phyloP scores from a whole-genome alignment of 202 grass and related monocot genomes.

The Brachypodium distachyon region DNA sequence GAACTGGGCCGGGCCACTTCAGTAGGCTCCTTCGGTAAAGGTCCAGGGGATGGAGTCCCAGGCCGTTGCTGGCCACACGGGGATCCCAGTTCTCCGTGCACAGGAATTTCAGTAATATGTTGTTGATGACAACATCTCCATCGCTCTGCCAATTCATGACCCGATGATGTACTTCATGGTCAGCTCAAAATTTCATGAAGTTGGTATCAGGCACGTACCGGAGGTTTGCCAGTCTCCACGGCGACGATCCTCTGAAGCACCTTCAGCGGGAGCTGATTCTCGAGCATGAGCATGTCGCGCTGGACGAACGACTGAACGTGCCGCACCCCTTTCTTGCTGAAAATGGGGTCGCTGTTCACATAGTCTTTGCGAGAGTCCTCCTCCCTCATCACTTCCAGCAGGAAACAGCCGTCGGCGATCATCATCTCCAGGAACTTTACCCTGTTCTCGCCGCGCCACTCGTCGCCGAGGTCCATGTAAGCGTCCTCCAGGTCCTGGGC shows the following conservation, averaged over 20 bases:
- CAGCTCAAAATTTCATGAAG: no score
- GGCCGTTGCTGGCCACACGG: background rate
- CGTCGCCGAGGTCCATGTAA: conserved; percentile 20
- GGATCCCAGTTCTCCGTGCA: no score
- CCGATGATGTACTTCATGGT: no score
- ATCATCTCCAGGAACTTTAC: conserved; percentile 33
- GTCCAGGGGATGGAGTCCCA: conserved; percentile 42
- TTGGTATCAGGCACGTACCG: background rate
- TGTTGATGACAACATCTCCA: no score
- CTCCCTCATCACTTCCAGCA: conserved; percentile 24
- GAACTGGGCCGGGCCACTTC: no score
- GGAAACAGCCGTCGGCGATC: conserved; percentile 24
- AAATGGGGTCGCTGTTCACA: conserved; percentile 16
- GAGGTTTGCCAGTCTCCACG: background rate
- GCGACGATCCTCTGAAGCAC: background rate
- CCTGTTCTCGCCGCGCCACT: conserved; percentile 15
- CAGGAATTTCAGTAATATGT: background rate
- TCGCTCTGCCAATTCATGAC: background rate
- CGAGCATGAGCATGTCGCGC: conserved; percentile 36
- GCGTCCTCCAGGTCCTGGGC: conserved; percentile 23
- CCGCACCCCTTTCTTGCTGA: conserved; percentile 7
- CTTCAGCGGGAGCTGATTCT: conserved; percentile 34
- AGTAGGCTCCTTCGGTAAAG: conserved; percentile 35
- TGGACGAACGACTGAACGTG: conserved; percentile 10
- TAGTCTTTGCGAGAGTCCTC: background rate